Base-by-base conservation (phyloP, 2,329 filamentous ascomycete species). In the Fusarium sp. region DNA sequence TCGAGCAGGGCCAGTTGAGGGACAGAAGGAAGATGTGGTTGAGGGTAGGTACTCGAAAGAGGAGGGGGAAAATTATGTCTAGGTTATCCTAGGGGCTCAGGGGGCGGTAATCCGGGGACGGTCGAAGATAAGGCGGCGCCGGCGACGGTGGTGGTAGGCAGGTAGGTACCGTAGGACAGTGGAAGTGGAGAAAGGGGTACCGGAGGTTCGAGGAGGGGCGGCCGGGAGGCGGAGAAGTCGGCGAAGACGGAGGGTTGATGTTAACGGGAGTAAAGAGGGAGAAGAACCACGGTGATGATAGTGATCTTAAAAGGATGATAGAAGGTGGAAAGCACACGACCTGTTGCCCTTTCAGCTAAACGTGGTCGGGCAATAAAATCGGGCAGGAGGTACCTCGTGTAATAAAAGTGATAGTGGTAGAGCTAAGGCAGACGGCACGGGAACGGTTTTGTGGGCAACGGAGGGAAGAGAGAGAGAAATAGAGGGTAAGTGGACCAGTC, bases 321-420 rank as follows among this genome's bases (percentile, higher is more conserved):
- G 58, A 61, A 41, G 55, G 27, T 30, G 45, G 57, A 75, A 75
- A 70, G 77, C 78, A 80, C 78, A 78, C 78, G 78, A 80, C 76
- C 77, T 77, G 63, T 79, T 80, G 62, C 78, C 78, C 65, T 77
- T 78, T 74, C 72, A 68, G 76, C 73, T 62, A 40, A 57, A 66
- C 19, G 60, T 45, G 50, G 47, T 30, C 50, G 45, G 54, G 40
- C 47, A 62, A 48, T 30, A 20, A 37, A 5, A n/a, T n/a, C 17
- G n/a, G 35, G 35, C 35, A 56, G 27, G 17, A 48, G 39, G 55
- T 46, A 63, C 25, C 32, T 50, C 59, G 59, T 56, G 44, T 62
- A 56, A 50, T 51, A 27, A 37, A 37, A 37, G 35, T n/a, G 35
- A 43, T 63, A 62, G 50, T 47, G 50, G 45, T 49, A 49, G 47